phyloP scores from a whole-genome alignment of 768 basidiomycete species.

The Terana coerulea region DNA sequence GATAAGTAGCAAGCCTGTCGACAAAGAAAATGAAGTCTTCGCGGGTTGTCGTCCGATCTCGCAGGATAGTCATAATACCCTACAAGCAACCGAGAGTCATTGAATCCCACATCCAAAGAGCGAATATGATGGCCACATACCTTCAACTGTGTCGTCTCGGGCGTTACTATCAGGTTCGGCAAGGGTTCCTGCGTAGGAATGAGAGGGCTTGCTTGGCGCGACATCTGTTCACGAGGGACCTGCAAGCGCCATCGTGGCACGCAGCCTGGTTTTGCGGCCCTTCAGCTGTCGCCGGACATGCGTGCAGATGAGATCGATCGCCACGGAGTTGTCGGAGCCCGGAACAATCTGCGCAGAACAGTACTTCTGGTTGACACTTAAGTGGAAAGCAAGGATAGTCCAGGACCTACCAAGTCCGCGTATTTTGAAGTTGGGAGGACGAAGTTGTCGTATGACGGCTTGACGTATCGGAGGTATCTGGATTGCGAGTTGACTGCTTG shows the following conservation, averaged over 20 bases:
- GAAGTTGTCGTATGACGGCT: constrained; percentile 92
- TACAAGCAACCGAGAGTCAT: constrained; percentile 33
- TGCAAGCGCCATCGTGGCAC: constrained; percentile 61
- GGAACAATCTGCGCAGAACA: constrained; percentile 79
- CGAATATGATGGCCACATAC: no score
- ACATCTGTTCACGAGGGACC: constrained; percentile 20
- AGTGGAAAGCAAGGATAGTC: neutral
- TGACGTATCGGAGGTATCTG: constrained; percentile 92
- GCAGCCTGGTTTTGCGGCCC: constrained; percentile 70
- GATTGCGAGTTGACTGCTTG: neutral
- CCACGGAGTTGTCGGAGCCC: constrained; percentile 82
- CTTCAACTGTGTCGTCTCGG: constrained; percentile 76
- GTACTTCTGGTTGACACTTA: neutral
- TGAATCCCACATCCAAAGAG: neutral
- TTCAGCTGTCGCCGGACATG: constrained; percentile 84
- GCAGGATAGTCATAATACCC: constrained; percentile 88
- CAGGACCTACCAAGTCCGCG: constrained; percentile 74
- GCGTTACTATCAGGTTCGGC: constrained; percentile 59
- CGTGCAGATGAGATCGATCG: constrained; percentile 89
- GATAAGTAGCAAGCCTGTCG: constrained; percentile 78
- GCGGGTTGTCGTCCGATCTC: constrained; percentile 63
- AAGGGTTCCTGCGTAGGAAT: constrained; percentile 36
- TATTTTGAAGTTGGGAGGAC: constrained; percentile 82
- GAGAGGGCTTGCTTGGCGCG: constrained; percentile 14
- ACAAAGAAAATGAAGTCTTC: constrained; percentile 94